A percentile compares a stretch with the other conserved stretches of the same genome.
phyloP scores from a whole-genome alignment of 2,329 filamentous ascomycete species.

The Purpureocillium lavendulum region DNA sequence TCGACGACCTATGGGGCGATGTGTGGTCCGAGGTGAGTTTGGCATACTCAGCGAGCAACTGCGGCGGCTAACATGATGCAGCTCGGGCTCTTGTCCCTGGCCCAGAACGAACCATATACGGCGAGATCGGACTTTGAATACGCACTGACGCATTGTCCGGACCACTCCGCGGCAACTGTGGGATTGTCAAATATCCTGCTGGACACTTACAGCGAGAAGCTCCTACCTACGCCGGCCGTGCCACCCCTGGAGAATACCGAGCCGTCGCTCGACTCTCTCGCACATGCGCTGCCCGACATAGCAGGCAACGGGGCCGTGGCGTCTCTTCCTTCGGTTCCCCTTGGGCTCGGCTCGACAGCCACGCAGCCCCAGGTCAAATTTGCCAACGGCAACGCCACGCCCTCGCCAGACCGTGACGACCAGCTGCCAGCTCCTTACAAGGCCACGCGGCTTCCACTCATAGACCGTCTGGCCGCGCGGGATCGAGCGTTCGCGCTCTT shows the following conservation, averaged over 20 bases:
- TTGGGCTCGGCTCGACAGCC: conserved; percentile 33
- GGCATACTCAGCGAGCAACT: no score
- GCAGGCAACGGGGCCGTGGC: conserved; percentile 3
- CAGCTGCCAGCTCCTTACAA: conserved; percentile 44
- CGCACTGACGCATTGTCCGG: conserved; percentile 67
- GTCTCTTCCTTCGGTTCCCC: conserved; percentile 32
- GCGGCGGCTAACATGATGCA: conserved; percentile 26
- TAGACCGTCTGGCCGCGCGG: conserved; percentile 79
- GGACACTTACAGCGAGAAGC: conserved; percentile 68
- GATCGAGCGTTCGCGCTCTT: conserved; percentile 84
- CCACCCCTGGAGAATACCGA: conserved; percentile 27
- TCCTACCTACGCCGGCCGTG: conserved; percentile 50
- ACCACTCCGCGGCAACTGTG: conserved; percentile 74
- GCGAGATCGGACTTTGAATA: conserved; percentile 75
- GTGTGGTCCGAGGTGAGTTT: conserved; percentile 67
- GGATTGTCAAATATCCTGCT: conserved; percentile 78
- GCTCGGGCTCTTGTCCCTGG: conserved; percentile 59
- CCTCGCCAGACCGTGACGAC: conserved; percentile 22
- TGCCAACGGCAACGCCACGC: conserved; percentile 5
- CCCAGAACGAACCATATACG: conserved; percentile 53
- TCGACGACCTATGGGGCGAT: conserved; percentile 80
- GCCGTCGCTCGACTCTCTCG: conserved; percentile 5
- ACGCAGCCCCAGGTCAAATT: conserved; percentile 9
- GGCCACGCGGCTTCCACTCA: conserved; percentile 56
- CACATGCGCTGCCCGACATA: neutral